Percentiles rank a stretch among this genome's conserved stretches.
Conservation (phyloP, 1,139 yeast genomes). For the Diutina siamensis region DNA sequence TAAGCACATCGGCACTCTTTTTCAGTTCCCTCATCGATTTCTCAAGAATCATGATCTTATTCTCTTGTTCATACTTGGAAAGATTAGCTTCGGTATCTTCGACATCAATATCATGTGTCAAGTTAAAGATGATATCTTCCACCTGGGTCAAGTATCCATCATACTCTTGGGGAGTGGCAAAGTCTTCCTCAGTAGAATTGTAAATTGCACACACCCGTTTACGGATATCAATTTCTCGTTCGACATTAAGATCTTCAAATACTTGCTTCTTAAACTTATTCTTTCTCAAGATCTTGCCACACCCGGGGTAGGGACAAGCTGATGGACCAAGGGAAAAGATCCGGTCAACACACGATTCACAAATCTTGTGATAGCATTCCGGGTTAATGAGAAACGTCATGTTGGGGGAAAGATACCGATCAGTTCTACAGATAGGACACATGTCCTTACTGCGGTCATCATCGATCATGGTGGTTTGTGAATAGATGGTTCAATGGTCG, state of each 20-base stretch:
- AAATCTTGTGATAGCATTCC: constrained; percentile 94
- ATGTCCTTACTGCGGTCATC: constrained; percentile 47
- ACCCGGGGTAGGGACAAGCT: constrained; percentile 88
- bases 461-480: background rate
- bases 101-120: constrained; percentile 58
- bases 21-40: constrained; percentile 50
- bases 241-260: constrained; percentile 83
- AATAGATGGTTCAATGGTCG: background rate
- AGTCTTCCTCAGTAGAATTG: constrained; percentile 74
- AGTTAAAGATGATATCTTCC: constrained; percentile 70
- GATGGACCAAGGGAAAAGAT: constrained; percentile 93
- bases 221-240: constrained; percentile 84
- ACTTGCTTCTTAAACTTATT: constrained; percentile 85
- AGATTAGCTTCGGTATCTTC: constrained; percentile 63
- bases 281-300: constrained; percentile 79
- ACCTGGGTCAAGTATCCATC: constrained; percentile 75
- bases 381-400: constrained; percentile 89
- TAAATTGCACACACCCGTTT: constrained; percentile 66
- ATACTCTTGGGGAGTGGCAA: constrained; percentile 43
- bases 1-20: constrained; percentile 55
- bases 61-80: constrained; percentile 60
- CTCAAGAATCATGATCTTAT: constrained; percentile 64
- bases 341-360: constrained; percentile 93
- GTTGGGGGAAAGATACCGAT: constrained; percentile 85
- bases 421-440: constrained; percentile 98